Base-by-base conservation (phyloP, 2,329 filamentous ascomycete genomes). In the Diaporthe velutina region DNA sequence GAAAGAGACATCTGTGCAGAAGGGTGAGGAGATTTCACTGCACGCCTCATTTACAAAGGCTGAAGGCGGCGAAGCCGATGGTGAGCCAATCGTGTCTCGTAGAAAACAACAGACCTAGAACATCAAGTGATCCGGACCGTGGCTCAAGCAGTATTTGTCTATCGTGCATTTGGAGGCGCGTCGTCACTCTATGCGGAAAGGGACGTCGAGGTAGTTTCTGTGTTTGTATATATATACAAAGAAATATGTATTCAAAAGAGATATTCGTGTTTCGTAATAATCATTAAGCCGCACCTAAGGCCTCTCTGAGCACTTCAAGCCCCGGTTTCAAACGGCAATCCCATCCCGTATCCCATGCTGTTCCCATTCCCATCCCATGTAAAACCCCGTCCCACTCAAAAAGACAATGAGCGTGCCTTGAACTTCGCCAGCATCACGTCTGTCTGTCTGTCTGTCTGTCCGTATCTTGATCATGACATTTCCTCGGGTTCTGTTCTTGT, bases 301-400 rank as follows among this genome's bases (percentile, higher is more conserved):
- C 70, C 70, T 64, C 70, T 72, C 70, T 68, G 70, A 72, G 57
- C 70, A 72, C 70, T 72, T 72, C 70, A 72, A 72, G 70, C 70
- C 70, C 70, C 57, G 70, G 70, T 72, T 72, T 58, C 70, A 72
- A 72, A 68, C 70, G 54, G 57, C 48, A 30, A 30, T 57, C 64
- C 73, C 64, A 64, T 71, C 40, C 68, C 40, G 17, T 73, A 50
- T 45, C 73, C 55, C 35, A 70, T 30, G 33, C 33, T 73, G n/a
- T 25, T 67, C 70, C 54, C 58, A 40, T 42, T 52, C 55, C 60
- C 50, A 45, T 48, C 52, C 58, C 42, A 48, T 33, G 15, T 64
- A 64, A 50, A n/a, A 30, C 25, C 60, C n/a, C 30, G n/a, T 25
- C 33, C 55, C 30, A 12, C 28, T 52, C 50, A 15, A 48, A 54